These are phyloP conservation scores for Raddia distichophylla DNA, from an alignment of 176 grass and related monocot genomes.

Conservation along the genomic window DNA sequence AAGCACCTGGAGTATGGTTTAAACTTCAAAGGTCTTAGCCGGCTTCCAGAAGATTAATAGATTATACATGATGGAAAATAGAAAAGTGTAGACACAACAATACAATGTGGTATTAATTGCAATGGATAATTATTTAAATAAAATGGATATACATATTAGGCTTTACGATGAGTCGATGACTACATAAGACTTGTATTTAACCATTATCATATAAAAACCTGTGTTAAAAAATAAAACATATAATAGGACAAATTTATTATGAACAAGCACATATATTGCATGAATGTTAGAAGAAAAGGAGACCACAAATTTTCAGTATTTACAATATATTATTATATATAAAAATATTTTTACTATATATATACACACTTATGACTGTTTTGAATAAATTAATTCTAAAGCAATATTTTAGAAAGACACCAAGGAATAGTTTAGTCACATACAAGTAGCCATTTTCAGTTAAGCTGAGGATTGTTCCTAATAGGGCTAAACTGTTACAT, in stretches of 20 bases:
- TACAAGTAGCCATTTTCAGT: background rate
- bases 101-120: background rate
- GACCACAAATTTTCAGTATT: background rate
- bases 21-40: slow-evolving; percentile 17
- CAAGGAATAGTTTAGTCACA: background rate
- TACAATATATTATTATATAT: too few species aligned
- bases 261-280: background rate
- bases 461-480: slow-evolving; percentile 4
- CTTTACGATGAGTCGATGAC: background rate
- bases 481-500: background rate
- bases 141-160: background rate
- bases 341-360: slow-evolving; percentile 26
- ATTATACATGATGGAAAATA: background rate
- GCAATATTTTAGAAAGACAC: background rate
- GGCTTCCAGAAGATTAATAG: slow-evolving; percentile 26
- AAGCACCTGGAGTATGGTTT: slow-evolving; percentile 48
- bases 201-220: background rate
- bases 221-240: background rate
- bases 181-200: background rate
- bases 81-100: background rate
- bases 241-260: background rate
- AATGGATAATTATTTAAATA: background rate
- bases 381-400: background rate
- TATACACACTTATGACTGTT: background rate
- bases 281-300: background rate